Evolutionary conservation across 1,284 basidiomycete genomes (phyloP).

Genomic region (Flammula alnicola): DNA sequence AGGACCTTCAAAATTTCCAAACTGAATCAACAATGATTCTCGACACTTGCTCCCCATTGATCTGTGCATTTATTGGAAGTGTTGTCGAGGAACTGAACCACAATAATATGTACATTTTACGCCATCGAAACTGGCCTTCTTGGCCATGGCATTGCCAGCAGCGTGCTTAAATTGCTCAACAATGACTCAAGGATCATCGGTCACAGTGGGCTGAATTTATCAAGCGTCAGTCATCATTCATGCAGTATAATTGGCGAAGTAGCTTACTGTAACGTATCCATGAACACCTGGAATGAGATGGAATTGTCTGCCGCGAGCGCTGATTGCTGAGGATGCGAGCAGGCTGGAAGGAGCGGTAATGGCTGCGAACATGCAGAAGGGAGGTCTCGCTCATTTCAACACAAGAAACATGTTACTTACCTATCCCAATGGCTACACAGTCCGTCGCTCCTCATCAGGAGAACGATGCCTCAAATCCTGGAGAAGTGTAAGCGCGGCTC

Average conservation of each 20-base stretch:
- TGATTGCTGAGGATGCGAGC: constrained; percentile 43
- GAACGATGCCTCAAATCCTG: too few species aligned
- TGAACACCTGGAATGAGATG: constrained; percentile 38
- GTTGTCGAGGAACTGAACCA: constrained; percentile 58
- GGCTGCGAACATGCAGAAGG: too few species aligned
- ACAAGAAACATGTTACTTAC: too few species aligned
- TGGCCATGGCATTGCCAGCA: constrained; percentile 57
- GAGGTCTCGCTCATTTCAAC: constrained; percentile 39
- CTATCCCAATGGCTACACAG: too few species aligned
- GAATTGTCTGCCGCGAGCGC: constrained; percentile 46
- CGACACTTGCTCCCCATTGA: constrained; percentile 60
- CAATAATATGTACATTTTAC: constrained; percentile 48
- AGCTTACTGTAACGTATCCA: constrained; percentile 42
- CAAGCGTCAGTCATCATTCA: background rate
- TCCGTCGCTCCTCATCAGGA: too few species aligned
- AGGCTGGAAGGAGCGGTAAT: too few species aligned
- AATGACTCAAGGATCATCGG: constrained; percentile 45
- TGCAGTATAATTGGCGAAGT: background rate
- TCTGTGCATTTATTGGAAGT: constrained; percentile 63
- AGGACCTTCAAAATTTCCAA: constrained; percentile 55
- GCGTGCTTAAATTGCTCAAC: constrained; percentile 53
- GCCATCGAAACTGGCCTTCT: constrained; percentile 69
- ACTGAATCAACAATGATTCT: constrained; percentile 59
- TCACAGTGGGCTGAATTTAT: constrained; percentile 39
- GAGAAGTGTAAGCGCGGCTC: too few species aligned